phyloP scores from a whole-genome alignment of 371 early-diverging fungal genomes.

The Mucor velutinosus region DNA sequence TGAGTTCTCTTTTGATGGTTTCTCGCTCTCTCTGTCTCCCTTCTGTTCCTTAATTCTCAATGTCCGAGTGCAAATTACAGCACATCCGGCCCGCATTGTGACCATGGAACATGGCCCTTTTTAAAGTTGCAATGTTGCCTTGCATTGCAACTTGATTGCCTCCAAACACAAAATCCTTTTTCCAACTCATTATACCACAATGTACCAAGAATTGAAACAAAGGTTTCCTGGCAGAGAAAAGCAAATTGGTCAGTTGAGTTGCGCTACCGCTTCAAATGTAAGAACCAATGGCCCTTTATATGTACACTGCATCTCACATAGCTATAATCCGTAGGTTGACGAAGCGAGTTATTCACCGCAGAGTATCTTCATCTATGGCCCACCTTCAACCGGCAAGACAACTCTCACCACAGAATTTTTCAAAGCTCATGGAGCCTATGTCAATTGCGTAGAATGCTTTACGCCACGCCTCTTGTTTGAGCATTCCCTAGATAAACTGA shows the following conservation, averaged over 20 bases:
- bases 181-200: background rate
- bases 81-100: background rate
- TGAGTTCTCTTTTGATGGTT: slow-evolving; percentile 1
- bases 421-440: slow-evolving; percentile 40
- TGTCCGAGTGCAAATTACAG: background rate
- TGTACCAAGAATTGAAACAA: slow-evolving; percentile 22
- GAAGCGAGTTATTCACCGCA: slow-evolving; percentile 10
- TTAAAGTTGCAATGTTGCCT: background rate
- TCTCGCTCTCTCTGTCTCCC: slow-evolving; percentile 4
- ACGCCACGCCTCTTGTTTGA: slow-evolving; percentile 79
- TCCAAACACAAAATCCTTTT: background rate
- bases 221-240: slow-evolving; percentile 65
- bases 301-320: background rate
- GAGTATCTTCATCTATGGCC: slow-evolving; percentile 67
- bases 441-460: slow-evolving; percentile 77
- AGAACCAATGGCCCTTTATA: background rate
- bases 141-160: no score
- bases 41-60: background rate
- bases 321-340: background rate
- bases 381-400: slow-evolving; percentile 80
- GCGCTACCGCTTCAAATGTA: slow-evolving; percentile 34
- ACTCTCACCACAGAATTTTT: slow-evolving; percentile 54
- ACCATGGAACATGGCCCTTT: background rate
- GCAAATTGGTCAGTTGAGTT: slow-evolving; percentile 59
- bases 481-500: slow-evolving; percentile 64